Evolutionary conservation across 345 rosid species (phyloP), one percentile per base, ranked within the genome.

Genomic region (Populus davidiana): DNA sequence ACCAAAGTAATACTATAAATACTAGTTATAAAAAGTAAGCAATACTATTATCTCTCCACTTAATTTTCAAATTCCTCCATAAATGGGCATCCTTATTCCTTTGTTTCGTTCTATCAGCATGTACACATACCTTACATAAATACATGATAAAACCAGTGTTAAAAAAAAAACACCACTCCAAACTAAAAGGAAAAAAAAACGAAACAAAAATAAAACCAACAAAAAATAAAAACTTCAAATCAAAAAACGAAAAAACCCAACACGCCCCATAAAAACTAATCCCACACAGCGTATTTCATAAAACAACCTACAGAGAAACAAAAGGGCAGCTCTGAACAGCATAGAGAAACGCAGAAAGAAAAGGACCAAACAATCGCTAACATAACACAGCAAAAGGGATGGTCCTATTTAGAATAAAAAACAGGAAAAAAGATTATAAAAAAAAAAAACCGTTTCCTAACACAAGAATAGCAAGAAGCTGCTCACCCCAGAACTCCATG

Each of bases 401-500:
- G 59, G n/a, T 2, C 8, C 20, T 52, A 20, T 52, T 52, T 18
- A 7, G 9, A 52, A 52, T 52, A 20, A 52, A 52, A 52, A 3
- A 13, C 16, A 4, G 59, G 8, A 52, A 52, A 5, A 7, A n/a
- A 18, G n/a, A 8, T 18, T 52, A 25, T 25, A 25, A 25, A 1
- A 2, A 20, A 2, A 20, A 52, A 52, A 52, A 33, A 33, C 5
- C 2, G 21, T 18, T 20, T 52, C 23, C 8, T 18, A 7, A 6
- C 6, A 20, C 23, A 52, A 52, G 59, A 56, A 59, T 29, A 12
- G 36, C 2, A 38, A 16, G n/a, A 18, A 21, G 13, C 14, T 10
- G 47, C 52, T 54, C 67, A 80, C 83, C 83, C 83, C 83, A 76
- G 35, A 80, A 80, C 62, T 77, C 74, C 79, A 80, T 80, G 31